These are phyloP conservation scores for Citrus reticulata DNA, from an alignment of 345 rosid species.

Conservation along the genomic window DNA sequence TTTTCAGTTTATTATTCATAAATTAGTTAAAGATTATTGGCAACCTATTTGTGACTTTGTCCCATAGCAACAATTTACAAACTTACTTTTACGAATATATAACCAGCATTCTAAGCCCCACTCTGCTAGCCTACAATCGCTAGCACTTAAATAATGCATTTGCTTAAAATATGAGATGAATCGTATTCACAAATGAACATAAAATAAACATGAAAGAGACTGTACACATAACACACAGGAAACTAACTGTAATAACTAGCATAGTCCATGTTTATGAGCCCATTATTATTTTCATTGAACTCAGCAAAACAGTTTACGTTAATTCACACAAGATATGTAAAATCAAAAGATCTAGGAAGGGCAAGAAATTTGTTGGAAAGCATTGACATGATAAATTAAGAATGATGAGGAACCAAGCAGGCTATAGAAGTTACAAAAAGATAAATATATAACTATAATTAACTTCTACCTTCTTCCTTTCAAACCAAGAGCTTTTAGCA, in stretches of 20 bases:
- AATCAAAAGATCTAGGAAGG: not conserved
- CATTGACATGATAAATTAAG: not conserved
- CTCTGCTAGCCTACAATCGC: not conserved
- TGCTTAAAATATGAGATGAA: not conserved
- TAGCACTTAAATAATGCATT: not conserved
- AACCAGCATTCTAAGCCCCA: not conserved
- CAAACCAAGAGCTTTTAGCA: constrained; percentile 88
- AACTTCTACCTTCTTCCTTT: constrained; percentile 77
- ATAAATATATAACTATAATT: not conserved
- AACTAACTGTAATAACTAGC: too few relatives aligned
- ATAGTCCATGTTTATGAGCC: not conserved
- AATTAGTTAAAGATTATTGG: not conserved
- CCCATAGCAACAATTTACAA: not conserved
- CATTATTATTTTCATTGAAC: not conserved
- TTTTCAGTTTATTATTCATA: not conserved
- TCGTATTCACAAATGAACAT: not conserved
- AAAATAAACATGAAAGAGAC: not conserved
- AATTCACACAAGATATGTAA: not conserved
- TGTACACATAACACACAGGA: not conserved
- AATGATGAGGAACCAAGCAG: not conserved
- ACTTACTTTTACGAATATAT: too few relatives aligned
- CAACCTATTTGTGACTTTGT: not conserved
- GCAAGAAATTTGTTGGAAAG: not conserved
- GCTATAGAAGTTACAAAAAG: not conserved
- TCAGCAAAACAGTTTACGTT: not conserved